These are phyloP conservation scores for Lachnellula willkommii DNA, from an alignment of 2,329 filamentous ascomycete species.

Conservation along the genomic window DNA sequence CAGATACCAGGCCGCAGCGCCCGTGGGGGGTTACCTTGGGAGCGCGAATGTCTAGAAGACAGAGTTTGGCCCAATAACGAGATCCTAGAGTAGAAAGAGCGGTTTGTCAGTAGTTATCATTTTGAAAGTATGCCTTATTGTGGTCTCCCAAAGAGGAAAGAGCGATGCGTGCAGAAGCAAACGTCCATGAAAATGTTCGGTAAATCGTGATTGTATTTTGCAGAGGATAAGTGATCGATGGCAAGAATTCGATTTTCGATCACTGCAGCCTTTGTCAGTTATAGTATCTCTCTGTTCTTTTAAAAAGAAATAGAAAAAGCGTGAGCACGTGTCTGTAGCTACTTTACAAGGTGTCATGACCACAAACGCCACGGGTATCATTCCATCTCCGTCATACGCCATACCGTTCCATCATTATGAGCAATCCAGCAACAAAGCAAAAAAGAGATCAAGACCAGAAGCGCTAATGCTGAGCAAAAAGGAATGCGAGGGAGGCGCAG, in stretches of 20 bases:
- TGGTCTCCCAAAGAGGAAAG: conserved; percentile 9
- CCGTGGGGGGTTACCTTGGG: neutral
- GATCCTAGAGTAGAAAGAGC: neutral
- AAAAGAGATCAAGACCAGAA: neutral
- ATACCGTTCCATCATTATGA: conserved; percentile 14
- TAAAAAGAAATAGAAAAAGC: conserved; percentile 12
- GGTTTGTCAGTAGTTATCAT: neutral
- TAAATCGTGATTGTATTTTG: conserved; percentile 7
- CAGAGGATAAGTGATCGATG: conserved; percentile 20
- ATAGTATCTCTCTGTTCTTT: conserved; percentile 5
- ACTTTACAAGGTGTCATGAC: conserved; percentile 22
- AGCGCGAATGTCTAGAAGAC: neutral
- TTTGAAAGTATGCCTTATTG: neutral
- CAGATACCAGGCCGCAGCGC: conserved; percentile 10
- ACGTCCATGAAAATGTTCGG: conserved; percentile 1
- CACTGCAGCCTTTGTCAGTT: conserved; percentile 28
- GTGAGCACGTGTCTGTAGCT: conserved; percentile 10
- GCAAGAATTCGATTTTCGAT: conserved; percentile 21
- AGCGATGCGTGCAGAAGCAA: neutral
- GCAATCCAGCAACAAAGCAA: conserved; percentile 5
- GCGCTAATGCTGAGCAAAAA: neutral
- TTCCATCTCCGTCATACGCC: conserved; percentile 23
- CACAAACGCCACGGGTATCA: conserved; percentile 26
- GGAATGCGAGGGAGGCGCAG: neutral
- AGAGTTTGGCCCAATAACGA: neutral